Evolutionary conservation across 305 asterid species (phyloP), one percentile per base, ranked within the genome.

Genomic region (Lippia alba): DNA sequence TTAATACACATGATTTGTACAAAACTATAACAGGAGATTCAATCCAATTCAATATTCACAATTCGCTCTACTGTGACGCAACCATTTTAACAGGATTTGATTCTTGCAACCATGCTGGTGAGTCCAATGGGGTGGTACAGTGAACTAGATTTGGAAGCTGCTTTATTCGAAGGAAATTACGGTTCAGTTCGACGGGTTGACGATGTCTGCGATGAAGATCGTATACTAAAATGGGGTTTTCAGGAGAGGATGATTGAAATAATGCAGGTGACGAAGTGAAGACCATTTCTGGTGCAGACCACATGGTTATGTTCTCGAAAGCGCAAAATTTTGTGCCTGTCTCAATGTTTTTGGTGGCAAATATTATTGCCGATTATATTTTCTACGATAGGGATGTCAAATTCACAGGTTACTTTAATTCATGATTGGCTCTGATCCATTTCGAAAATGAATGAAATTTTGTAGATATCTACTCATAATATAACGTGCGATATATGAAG

Each of bases 281-380:
- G 39, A 7, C 61, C 34, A 81, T 86, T 34, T 17, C 4, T 48
- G 67, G 78, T 32, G 75, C 88, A 8, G 87, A 81, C 76, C 87
- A 83, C 60, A 79, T 85, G 89, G 75, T 64, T 44, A 83, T 83
- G 85, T 69, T 86, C 45, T 84, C 86, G 11, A 80, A 74, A 68
- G 56, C 84, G 57, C 9, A 5, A 76, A 81, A 16, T 10, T 84
- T 15, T 79, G 78, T 40, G 60, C 33, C 46, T 71, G 40, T 51
- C 68, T 84, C 12, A 69, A 55, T 45, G 46, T 59, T 20, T 15
- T 69, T 1, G 70, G 74, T 17, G n/a, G 6, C 24, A 64, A 41
- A 16, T 69, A 15, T 50, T 69, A 15, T 50, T 32, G 62, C 45
- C 51, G 59, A 67, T 58, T 57, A 11, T 18, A 2, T 36, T 4